phyloP scores from a whole-genome alignment of 2,329 filamentous ascomycete genomes.

The Lecanoromycetidae sp. region DNA sequence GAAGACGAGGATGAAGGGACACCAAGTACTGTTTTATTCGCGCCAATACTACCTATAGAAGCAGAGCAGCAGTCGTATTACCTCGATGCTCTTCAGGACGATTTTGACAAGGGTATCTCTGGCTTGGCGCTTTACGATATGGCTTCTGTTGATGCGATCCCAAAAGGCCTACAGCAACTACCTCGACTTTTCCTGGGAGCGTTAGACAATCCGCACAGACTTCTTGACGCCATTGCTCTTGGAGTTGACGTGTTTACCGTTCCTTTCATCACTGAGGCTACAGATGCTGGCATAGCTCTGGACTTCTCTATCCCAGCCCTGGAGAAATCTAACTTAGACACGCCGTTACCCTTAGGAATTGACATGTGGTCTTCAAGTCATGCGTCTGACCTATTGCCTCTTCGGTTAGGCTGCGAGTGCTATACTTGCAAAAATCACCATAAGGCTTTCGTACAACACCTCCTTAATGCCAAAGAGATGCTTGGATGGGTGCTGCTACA shows the following conservation, averaged over 20 bases:
- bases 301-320: conserved; percentile 58
- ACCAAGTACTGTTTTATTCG: conserved; percentile 40
- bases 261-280: conserved; percentile 60
- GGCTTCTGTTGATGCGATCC: conserved; percentile 55
- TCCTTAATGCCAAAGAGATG: conserved; percentile 89
- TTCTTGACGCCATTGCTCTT: conserved; percentile 61
- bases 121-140: conserved; percentile 70
- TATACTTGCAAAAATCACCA: conserved; percentile 78
- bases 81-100: conserved; percentile 57
- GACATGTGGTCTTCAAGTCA: conserved; percentile 63
- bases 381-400: conserved; percentile 49
- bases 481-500: conserved; percentile 87
- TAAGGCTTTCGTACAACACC: conserved; percentile 74
- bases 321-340: conserved; percentile 14
- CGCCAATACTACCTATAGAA: conserved; percentile 51
- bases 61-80: conserved; percentile 69
- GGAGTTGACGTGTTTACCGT: conserved; percentile 72
- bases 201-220: conserved; percentile 58
- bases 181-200: conserved; percentile 64
- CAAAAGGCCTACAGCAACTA: conserved; percentile 46
- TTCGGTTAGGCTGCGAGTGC: conserved; percentile 57
- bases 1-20: conserved; percentile 23
- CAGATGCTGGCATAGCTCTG: conserved; percentile 76
- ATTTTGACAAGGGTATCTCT: conserved; percentile 45
- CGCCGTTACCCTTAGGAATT: conserved; percentile 48